Evolutionary conservation across 495 filamentous ascomycete genomes (phyloP).

Genomic region (Aspergillus ellipticus): DNA sequence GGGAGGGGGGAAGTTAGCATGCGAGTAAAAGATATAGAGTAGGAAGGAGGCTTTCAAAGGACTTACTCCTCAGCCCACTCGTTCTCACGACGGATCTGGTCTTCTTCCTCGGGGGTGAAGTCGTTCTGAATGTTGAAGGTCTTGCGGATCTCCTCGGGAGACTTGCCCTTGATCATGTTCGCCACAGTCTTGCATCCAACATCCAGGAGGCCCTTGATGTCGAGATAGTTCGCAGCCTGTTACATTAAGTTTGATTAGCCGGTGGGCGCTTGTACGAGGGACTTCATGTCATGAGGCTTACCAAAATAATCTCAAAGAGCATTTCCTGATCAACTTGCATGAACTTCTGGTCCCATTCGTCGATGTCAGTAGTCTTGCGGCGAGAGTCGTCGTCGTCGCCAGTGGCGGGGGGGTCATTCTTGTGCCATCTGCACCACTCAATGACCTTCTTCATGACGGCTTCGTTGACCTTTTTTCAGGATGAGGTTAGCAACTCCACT

Average conservation of each 20-base stretch:
- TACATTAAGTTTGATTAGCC: neutral
- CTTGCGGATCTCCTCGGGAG: conserved; percentile 70
- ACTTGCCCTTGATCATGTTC: conserved; percentile 73
- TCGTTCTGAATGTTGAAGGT: conserved; percentile 75
- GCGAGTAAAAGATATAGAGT: neutral
- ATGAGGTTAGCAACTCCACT: neutral
- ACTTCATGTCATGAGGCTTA: conserved; percentile 42
- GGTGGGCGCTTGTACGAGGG: neutral
- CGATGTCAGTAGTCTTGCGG: conserved; percentile 98
- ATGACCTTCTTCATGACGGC: conserved; percentile 90
- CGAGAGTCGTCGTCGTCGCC: conserved; percentile 92
- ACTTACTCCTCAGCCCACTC: conserved; percentile 70
- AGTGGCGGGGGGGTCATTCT: conserved; percentile 71
- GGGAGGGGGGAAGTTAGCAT: conserved; percentile 17
- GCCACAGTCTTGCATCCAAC: conserved; percentile 69
- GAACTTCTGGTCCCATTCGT: conserved; percentile 99
- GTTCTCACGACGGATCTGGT: conserved; percentile 68
- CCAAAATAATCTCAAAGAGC: conserved; percentile 98
- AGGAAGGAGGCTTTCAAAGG: neutral
- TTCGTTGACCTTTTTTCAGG: conserved; percentile 71
- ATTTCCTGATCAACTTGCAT: conserved; percentile 99
- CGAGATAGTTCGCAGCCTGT: conserved; percentile 68
- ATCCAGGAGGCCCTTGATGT: conserved; percentile 66
- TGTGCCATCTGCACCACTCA: conserved; percentile 96
- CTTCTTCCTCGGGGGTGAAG: conserved; percentile 72